Evolutionary conservation across 139 green algal species (phyloP), one percentile per base, ranked within the genome.

Genomic region (Coelastrella sp.): DNA sequence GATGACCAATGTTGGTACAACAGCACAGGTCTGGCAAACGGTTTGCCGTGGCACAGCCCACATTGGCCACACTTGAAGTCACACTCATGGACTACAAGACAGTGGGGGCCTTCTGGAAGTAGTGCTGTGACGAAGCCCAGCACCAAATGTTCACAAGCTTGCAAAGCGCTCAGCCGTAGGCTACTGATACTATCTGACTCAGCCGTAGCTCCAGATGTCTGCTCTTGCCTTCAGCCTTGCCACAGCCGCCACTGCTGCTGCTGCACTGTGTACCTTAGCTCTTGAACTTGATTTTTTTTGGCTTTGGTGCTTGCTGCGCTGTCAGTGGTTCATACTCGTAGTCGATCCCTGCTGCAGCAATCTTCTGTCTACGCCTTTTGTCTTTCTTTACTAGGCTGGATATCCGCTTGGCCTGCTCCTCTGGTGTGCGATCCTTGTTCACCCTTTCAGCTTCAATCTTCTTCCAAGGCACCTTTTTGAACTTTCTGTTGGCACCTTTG

Each of bases 401-500:
- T n/a, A 94, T 60, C 4, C 95, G 92, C 82, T 91, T 71, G 10
- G 90, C 92, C 13, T 95, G 88, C 92, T 96, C 92, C 22, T 93
- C 91, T 0, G 95, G 88, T 0, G 94, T 96, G 47, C 92, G 93
- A 23, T 95, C 93, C 75, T 92, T 92, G 91, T 97, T 96, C 78
- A 97, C 95, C 11, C 96, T 93, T 73, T 95, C 83, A 20, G 92
- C 91, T 84, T 98, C 95, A 17, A 99, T 95, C 90, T 96, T 96
- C 5, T 83, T 92, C 94, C 96, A 97, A 8, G 96, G 95, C 54
- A 97, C 87, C 73, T 96, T 93, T 56, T 95, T 94, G 88, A 98
- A 98, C 74, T 94, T 95, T 7, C 94, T 88, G 92, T 97, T 97
- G 8, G 95, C 94, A 11, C 96, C 96, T 83, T 96, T 96, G 83